Percentiles rank a stretch among this genome's conserved stretches.
phyloP scores from a whole-genome alignment of 2,329 filamentous ascomycete species.

The Cercospora berteroae region DNA sequence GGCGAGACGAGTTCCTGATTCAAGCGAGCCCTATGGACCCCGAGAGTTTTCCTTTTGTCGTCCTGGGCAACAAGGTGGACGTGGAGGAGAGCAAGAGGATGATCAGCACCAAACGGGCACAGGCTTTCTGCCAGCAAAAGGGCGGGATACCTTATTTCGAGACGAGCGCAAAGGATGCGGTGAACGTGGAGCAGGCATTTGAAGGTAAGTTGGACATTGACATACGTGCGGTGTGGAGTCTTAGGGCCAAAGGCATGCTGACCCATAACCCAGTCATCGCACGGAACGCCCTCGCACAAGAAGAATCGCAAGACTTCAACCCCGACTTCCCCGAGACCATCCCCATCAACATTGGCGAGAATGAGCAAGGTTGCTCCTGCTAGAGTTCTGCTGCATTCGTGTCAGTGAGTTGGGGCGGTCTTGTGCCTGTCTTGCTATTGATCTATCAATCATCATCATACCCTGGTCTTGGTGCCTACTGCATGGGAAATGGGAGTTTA shows the following conservation, averaged over 20 bases:
- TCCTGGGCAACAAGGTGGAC: conserved; percentile 98
- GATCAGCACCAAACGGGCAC: conserved; percentile 91
- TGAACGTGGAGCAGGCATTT: conserved; percentile 91
- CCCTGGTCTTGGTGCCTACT: not conserved
- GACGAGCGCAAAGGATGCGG: conserved; percentile 96
- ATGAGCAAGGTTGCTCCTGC: conserved; percentile 89
- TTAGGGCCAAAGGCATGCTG: too few relatives aligned
- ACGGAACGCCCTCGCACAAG: conserved; percentile 89
- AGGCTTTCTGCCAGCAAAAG: conserved; percentile 97
- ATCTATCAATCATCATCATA: not conserved
- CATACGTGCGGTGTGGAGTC: too few relatives aligned
- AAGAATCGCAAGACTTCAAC: conserved; percentile 96
- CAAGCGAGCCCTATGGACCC: conserved; percentile 95
- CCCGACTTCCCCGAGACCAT: conserved; percentile 97
- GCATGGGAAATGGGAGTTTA: not conserved
- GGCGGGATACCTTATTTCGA: conserved; percentile 98
- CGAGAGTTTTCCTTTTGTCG: conserved; percentile 96
- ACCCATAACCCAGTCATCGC: conserved; percentile 70
- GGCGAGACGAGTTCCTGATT: conserved; percentile 97
- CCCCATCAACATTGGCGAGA: conserved; percentile 94
- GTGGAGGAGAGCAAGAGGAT: conserved; percentile 96
- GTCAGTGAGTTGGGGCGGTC: not conserved
- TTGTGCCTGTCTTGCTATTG: not conserved
- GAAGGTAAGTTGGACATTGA: conserved; percentile 49
- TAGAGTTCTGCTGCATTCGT: conserved; percentile 42